Evolutionary conservation across 2,329 filamentous ascomycete genomes (phyloP).

Genomic region (Neonectria ditissima): DNA sequence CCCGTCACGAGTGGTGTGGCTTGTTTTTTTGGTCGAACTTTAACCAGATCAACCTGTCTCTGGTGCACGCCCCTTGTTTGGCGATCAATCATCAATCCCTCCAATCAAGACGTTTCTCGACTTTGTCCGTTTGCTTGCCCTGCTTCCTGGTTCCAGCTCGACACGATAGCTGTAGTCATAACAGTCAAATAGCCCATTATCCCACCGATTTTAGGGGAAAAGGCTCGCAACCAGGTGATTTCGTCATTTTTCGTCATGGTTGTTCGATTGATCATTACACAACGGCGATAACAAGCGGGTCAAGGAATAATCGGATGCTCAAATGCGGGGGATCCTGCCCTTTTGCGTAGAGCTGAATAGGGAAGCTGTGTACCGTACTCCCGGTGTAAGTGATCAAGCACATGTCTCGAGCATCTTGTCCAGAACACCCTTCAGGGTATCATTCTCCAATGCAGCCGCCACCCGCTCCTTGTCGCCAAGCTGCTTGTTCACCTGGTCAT

Average conservation of each 20-base stretch:
- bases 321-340: conserved; percentile 3
- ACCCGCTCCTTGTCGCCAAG: conserved; percentile 96
- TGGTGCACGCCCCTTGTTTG: conserved; percentile 27
- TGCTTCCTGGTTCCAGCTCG: conserved; percentile 20
- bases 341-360: conserved; percentile 5
- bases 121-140: conserved; percentile 6
- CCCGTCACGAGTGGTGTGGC: conserved; percentile 28
- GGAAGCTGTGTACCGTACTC: not conserved
- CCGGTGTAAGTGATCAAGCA: conserved; percentile 57
- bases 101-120: conserved; percentile 37
- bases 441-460: conserved; percentile 93
- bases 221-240: conserved; percentile 16
- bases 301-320: conserved; percentile 11
- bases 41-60: conserved; percentile 35
- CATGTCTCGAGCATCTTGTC: conserved; percentile 95
- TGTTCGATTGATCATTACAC: conserved; percentile 19
- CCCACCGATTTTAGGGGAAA: not conserved
- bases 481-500: conserved; percentile 97
- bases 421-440: conserved; percentile 86
- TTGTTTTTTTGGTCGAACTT: conserved; percentile 37
- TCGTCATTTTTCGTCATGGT: conserved; percentile 17
- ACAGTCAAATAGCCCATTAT: not conserved
- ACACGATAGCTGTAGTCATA: not conserved
- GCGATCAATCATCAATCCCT: conserved; percentile 13
- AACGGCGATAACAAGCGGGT: conserved; percentile 11